Evolutionary conservation across 192 early-diverging fungal species (phyloP).

Genomic region (Linderina pennispora): DNA sequence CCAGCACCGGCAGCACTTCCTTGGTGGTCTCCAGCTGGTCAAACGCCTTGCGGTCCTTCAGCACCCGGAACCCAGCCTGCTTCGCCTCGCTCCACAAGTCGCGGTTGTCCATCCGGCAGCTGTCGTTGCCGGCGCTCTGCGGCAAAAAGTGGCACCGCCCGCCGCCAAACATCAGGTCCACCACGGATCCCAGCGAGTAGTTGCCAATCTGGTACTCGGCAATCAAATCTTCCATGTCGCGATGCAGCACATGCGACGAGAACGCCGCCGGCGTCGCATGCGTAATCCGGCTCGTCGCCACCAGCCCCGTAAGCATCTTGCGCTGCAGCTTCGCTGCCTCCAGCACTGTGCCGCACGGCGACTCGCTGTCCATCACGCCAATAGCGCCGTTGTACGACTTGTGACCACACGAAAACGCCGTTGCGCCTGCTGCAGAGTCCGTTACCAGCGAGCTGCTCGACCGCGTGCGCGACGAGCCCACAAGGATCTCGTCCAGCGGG

Average conservation of each 20-base stretch:
- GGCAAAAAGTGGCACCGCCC: conserved; percentile 88
- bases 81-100: conserved; percentile 59
- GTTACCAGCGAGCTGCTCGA: conserved; percentile 79
- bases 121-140: conserved; percentile 44
- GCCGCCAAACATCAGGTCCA: conserved; percentile 90
- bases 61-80: conserved; percentile 59
- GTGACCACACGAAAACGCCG: conserved; percentile 84
- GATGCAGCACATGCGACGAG: conserved; percentile 71
- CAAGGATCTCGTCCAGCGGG: conserved; percentile 62
- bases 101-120: conserved; percentile 73
- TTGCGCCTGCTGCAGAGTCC: conserved; percentile 96
- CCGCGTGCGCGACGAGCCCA: conserved; percentile 88
- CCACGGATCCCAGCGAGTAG: conserved; percentile 70
- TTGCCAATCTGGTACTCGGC: conserved; percentile 89
- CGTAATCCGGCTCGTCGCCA: conserved; percentile 91
- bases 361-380: conserved; percentile 60
- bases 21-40: conserved; percentile 40
- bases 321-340: conserved; percentile 80
- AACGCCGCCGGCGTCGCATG: conserved; percentile 85
- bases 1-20: conserved; percentile 59
- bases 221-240: conserved; percentile 81
- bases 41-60: conserved; percentile 56
- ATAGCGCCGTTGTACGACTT: conserved; percentile 97
- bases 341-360: conserved; percentile 87
- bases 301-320: conserved; percentile 82